These are phyloP conservation scores for Drechslerella coelobrocha DNA, from an alignment of 2,329 filamentous ascomycete species.

Conservation along the genomic window DNA sequence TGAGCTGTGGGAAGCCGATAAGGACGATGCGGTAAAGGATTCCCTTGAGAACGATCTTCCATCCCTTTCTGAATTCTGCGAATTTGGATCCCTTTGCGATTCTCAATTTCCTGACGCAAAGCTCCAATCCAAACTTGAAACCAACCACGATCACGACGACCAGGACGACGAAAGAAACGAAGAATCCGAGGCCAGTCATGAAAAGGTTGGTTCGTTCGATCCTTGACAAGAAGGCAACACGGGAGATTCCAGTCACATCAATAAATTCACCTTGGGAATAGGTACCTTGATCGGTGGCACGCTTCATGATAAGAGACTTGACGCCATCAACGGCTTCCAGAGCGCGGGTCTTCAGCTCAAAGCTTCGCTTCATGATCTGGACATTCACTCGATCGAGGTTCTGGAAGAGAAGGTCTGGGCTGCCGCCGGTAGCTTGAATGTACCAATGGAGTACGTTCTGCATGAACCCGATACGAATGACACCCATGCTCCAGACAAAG, in stretches of 20 bases:
- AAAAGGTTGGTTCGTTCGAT: constrained; percentile 94
- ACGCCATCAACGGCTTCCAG: constrained; percentile 63
- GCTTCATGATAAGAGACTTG: constrained; percentile 33
- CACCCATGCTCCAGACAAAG: constrained; percentile 98
- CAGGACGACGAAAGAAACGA: constrained; percentile 79
- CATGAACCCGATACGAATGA: constrained; percentile 85
- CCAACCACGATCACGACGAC: constrained; percentile 74
- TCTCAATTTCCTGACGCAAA: constrained; percentile 74
- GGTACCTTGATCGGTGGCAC: constrained; percentile 37
- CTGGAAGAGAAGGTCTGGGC: constrained; percentile 77
- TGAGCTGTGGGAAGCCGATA: constrained; percentile 90
- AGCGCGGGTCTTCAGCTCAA: constrained; percentile 55
- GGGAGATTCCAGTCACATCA: constrained; percentile 79
- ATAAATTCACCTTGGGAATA: constrained; percentile 56
- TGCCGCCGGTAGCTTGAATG: constrained; percentile 88
- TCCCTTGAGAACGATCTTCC: constrained; percentile 89
- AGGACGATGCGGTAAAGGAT: constrained; percentile 89
- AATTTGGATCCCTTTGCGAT: constrained; percentile 82
- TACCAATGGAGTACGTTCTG: constrained; percentile 94
- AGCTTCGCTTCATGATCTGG: constrained; percentile 73
- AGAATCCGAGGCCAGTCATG: constrained; percentile 88
- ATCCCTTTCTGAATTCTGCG: constrained; percentile 90
- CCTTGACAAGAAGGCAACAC: constrained; percentile 81
- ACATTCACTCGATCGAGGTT: constrained; percentile 77
- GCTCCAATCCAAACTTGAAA: constrained; percentile 83